Evolutionary conservation across 495 filamentous ascomycete species (phyloP).

Genomic region (Aspergillus homomorphus): DNA sequence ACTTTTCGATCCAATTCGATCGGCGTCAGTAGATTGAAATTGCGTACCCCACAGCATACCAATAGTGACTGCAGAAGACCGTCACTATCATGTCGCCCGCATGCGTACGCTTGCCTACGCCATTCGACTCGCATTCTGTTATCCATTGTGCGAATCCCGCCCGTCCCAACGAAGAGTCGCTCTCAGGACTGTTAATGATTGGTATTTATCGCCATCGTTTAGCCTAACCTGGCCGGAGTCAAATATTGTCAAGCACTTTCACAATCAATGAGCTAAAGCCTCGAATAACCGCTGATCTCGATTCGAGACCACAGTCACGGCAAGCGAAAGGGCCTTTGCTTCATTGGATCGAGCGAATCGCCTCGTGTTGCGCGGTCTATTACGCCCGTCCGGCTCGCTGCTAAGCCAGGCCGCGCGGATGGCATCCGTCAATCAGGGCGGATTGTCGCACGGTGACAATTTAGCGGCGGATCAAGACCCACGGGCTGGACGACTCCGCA

Average conservation of each 20-base stretch:
- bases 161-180: neutral
- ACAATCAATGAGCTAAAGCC: neutral
- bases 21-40: neutral
- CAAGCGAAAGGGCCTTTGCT: conserved; percentile 1
- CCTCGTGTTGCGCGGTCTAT: neutral
- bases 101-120: neutral
- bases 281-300: neutral
- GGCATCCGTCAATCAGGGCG: conserved; percentile 20
- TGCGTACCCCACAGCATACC: neutral
- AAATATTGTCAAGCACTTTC: neutral
- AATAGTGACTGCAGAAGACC: neutral
- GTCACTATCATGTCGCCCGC: neutral
- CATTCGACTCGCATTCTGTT: neutral
- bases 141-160: neutral
- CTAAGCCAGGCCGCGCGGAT: conserved; percentile 16
- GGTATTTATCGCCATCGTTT: conserved; percentile 9
- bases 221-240: neutral
- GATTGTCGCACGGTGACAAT: conserved; percentile 7
- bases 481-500: conserved; percentile 24
- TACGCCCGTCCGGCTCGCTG: conserved; percentile 1
- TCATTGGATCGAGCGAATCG: neutral
- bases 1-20: neutral
- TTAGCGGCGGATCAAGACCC: conserved; percentile 29
- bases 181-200: conserved; percentile 2
- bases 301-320: neutral